A percentile compares a stretch with the other conserved stretches of the same genome.
These are phyloP conservation scores for Phytopythium vexans DNA, from an alignment of 352 stramenopile genomes.

Conservation along the genomic window DNA sequence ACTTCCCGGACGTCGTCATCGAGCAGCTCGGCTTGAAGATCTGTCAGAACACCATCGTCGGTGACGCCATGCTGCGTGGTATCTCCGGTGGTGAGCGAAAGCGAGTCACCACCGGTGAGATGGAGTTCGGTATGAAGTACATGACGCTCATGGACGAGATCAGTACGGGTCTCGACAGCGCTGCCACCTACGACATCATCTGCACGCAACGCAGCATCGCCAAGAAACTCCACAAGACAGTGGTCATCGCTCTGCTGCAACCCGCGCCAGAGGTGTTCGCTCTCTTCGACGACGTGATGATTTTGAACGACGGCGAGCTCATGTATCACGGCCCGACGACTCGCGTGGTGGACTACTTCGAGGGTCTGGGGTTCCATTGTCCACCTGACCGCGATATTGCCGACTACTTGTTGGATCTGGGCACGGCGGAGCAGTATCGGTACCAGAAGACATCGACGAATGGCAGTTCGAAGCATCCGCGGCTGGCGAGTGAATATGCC, in stretches of 20 bases:
- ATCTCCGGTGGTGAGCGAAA: constrained; percentile 71
- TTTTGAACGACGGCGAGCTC: constrained; percentile 79
- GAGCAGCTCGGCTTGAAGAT: constrained; percentile 32
- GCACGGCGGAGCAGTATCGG: constrained; percentile 20
- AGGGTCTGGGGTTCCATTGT: constrained; percentile 29
- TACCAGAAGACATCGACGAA: constrained; percentile 25
- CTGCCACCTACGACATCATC: constrained; percentile 39
- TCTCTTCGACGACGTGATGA: constrained; percentile 64
- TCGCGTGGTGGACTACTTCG: constrained; percentile 29
- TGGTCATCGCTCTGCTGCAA: constrained; percentile 73
- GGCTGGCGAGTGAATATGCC: constrained; percentile 12
- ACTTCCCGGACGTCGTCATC: constrained; percentile 35
- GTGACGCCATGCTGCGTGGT: constrained; percentile 46
- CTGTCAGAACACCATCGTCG: constrained; percentile 54
- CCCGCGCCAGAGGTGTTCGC: constrained; percentile 88
- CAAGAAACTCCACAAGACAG: constrained; percentile 23
- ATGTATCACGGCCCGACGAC: constrained; percentile 61
- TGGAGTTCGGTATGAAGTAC: constrained; percentile 77
- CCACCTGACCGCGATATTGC: constrained; percentile 27
- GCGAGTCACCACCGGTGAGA: constrained; percentile 77
- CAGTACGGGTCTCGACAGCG: constrained; percentile 86
- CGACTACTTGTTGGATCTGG: constrained; percentile 24
- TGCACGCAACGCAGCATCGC: constrained; percentile 22
- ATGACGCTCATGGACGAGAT: constrained; percentile 90
- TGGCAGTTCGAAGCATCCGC: constrained; percentile 13